These are phyloP conservation scores for Coffea eugenioides DNA, from an alignment of 257 asterid genomes.

Conservation along the genomic window DNA sequence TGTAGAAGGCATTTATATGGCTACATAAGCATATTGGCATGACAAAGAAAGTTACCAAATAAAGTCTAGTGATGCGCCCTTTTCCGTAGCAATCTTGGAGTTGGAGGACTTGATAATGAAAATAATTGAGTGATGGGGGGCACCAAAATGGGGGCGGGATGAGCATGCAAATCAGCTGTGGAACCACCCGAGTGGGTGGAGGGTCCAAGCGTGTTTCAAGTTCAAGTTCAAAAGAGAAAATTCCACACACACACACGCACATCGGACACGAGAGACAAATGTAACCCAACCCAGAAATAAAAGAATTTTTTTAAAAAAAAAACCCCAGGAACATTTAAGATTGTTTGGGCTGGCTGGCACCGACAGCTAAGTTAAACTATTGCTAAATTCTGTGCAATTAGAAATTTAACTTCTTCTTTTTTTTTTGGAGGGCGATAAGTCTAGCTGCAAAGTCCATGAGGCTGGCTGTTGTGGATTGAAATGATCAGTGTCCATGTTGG, in stretches of 20 bases:
- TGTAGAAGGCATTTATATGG: too few species aligned
- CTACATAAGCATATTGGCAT: background rate
- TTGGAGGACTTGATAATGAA: background rate
- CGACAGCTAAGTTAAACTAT: background rate
- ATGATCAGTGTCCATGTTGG: background rate
- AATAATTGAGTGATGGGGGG: background rate
- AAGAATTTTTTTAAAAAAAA: too few species aligned
- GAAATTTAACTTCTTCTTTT: too few species aligned
- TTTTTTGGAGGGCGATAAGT: too few species aligned
- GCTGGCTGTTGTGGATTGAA: background rate
- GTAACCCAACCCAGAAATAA: too few species aligned
- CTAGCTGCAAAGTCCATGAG: background rate
- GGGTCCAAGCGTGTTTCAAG: background rate
- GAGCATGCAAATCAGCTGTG: background rate
- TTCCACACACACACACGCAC: background rate
- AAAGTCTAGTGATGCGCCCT: background rate
- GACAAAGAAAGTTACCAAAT: background rate
- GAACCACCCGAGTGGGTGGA: background rate
- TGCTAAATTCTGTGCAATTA: background rate
- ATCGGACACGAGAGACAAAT: background rate
- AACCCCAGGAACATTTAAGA: too few species aligned
- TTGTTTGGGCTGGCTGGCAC: background rate
- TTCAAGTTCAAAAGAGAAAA: background rate
- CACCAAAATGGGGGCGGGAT: background rate
- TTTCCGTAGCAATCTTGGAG: background rate